These are phyloP conservation scores for Metarhizium guizhouense DNA, from an alignment of 2,329 filamentous ascomycete species.

Conservation along the genomic window DNA sequence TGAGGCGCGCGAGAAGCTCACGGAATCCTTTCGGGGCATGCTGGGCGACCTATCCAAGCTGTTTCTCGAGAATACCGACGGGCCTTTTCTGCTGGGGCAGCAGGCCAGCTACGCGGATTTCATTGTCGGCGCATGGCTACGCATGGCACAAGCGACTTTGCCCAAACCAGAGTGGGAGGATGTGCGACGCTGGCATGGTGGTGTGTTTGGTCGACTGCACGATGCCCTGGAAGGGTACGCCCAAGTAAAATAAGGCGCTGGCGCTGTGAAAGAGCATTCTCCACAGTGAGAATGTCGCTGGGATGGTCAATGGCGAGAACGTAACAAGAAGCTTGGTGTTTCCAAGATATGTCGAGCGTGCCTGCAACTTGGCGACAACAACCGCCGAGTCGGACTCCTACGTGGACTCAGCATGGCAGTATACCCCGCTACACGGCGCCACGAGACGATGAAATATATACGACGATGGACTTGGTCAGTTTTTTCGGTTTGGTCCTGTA, in stretches of 20 bases:
- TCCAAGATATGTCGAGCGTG: no score
- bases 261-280: no score
- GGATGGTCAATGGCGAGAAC: no score
- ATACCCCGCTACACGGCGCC: no score
- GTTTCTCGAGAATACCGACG: slow-evolving; percentile 27
- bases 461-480: no score
- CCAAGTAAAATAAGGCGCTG: slow-evolving; percentile 6
- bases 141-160: slow-evolving; percentile 32
- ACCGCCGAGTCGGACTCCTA: no score
- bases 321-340: no score
- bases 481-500: no score
- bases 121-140: slow-evolving; percentile 48
- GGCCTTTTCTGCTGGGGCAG: slow-evolving; percentile 39
- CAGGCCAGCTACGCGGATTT: slow-evolving; percentile 43
- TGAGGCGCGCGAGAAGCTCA: slow-evolving; percentile 29
- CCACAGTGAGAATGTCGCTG: no score
- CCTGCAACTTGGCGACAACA: no score
- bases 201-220: slow-evolving; percentile 40
- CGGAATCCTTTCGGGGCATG: slow-evolving; percentile 28
- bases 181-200: slow-evolving; percentile 37
- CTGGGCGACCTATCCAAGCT: slow-evolving; percentile 33
- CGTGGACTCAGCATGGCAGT: no score
- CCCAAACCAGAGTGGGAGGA: slow-evolving; percentile 37
- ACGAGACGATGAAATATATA: no score
- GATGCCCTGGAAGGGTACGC: slow-evolving; percentile 33